A percentile compares a stretch with the other conserved stretches of the same genome.
Conservation (phyloP, 2,329 filamentous ascomycete species). For the Alternaria arbusti region DNA sequence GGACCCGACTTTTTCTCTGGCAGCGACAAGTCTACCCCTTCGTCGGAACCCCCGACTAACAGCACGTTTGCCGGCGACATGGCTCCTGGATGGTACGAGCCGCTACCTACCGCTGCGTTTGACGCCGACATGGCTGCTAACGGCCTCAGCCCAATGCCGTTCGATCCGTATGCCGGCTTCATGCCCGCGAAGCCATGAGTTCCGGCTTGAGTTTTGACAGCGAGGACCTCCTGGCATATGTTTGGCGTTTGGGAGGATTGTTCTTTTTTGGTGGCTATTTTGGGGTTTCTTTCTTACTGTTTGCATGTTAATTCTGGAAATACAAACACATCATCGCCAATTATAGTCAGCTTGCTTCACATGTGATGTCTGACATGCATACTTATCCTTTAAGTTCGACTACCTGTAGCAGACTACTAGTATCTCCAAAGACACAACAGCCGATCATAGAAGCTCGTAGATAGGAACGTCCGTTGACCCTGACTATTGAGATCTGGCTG, state of each 20-base stretch:
- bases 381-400: neutral
- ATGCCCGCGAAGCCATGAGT: neutral
- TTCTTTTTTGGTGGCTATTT: neutral
- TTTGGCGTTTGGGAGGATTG: neutral
- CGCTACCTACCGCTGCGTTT: neutral
- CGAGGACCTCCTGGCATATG: neutral
- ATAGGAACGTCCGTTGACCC: constrained; percentile 59
- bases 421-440: constrained; percentile 70
- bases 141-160: no score
- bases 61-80: neutral
- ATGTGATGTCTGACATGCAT: neutral
- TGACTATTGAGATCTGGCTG: constrained; percentile 49
- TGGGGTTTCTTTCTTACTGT: neutral
- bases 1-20: neutral
- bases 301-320: neutral
- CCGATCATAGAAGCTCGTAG: constrained; percentile 80
- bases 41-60: neutral
- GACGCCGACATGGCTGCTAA: neutral
- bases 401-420: constrained; percentile 11
- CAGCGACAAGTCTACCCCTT: neutral
- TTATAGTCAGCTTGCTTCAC: neutral
- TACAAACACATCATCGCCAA: neutral
- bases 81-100: neutral
- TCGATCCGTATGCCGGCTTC: neutral
- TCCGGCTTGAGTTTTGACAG: neutral